A percentile compares a stretch with the other conserved stretches of the same genome.
Conservation (phyloP, 495 filamentous ascomycete genomes). For the Talaromyces trachyspermus region DNA sequence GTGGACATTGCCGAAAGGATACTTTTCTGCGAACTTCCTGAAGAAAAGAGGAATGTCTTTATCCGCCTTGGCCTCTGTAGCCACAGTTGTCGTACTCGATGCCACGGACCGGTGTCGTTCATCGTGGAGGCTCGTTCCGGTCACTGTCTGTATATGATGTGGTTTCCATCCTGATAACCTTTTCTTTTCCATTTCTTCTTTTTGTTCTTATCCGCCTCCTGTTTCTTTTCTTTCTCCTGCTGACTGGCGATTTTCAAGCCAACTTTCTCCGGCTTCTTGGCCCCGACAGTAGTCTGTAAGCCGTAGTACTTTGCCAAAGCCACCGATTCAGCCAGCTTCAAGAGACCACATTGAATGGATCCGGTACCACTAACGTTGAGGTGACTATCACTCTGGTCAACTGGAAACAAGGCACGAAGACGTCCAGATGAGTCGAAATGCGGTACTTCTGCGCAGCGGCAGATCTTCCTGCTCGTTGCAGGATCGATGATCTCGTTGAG, state of each 20-base stretch:
- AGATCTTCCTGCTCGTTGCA: conserved; percentile 15
- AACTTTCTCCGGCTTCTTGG: no score
- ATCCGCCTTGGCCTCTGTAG: conserved; percentile 8
- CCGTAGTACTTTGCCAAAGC: no score
- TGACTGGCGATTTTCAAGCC: no score
- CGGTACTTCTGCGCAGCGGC: conserved; percentile 15
- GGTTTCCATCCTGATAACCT: no score
- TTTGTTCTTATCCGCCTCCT: no score
- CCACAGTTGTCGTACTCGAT: background rate
- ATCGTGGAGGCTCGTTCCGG: background rate
- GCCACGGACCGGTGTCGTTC: background rate
- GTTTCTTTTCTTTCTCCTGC: no score
- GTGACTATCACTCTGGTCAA: conserved; percentile 8
- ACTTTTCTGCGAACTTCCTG: conserved; percentile 17
- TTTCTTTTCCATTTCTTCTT: no score
- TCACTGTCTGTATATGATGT: background rate
- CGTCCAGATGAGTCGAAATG: conserved; percentile 12
- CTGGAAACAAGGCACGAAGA: conserved; percentile 16
- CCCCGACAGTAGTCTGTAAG: no score
- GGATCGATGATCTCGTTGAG: conserved; percentile 15
- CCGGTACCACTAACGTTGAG: background rate
- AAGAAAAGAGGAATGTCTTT: conserved; percentile 29
- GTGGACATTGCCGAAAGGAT: conserved; percentile 33
- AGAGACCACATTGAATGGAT: no score
- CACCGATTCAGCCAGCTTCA: no score